Percentiles rank a stretch among this genome's conserved stretches.
phyloP scores from a whole-genome alignment of 768 basidiomycete genomes.

The Mycena vulgaris region DNA sequence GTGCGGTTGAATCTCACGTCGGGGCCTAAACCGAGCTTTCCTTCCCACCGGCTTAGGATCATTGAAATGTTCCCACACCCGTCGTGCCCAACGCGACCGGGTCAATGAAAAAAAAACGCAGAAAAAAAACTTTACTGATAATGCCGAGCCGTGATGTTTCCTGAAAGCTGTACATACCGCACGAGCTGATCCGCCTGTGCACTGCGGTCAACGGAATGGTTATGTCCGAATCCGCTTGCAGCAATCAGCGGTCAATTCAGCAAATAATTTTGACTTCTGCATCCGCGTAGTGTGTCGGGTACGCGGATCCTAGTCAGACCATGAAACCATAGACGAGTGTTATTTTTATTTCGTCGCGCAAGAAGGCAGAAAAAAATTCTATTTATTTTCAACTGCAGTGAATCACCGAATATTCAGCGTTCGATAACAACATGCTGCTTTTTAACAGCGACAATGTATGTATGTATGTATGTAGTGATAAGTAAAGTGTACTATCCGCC shows the following conservation, averaged over 20 bases:
- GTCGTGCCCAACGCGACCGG: not conserved
- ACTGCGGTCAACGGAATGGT: constrained; percentile 5
- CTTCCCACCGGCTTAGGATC: no score
- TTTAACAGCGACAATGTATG: no score
- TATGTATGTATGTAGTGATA: constrained; percentile 1
- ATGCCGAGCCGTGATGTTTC: constrained; percentile 1
- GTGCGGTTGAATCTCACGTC: no score
- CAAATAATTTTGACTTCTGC: no score
- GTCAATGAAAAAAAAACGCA: not conserved
- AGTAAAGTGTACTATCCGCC: constrained; percentile 10
- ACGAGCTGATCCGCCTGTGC: not conserved
- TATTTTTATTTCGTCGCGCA: no score
- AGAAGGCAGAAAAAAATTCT: no score
- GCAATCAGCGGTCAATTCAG: not conserved
- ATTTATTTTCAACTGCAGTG: not conserved
- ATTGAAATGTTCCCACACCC: no score
- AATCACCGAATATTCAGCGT: constrained; percentile 26
- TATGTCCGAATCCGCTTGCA: constrained; percentile 26
- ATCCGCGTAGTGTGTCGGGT: no score
- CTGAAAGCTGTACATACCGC: constrained; percentile 15
- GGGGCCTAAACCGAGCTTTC: no score
- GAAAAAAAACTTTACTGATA: constrained; percentile 7
- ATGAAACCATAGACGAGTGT: no score
- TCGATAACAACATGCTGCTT: constrained; percentile 15
- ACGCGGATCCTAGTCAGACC: no score